Conservation (phyloP, 257 asterid species). For the Henckelia pumila region DNA sequence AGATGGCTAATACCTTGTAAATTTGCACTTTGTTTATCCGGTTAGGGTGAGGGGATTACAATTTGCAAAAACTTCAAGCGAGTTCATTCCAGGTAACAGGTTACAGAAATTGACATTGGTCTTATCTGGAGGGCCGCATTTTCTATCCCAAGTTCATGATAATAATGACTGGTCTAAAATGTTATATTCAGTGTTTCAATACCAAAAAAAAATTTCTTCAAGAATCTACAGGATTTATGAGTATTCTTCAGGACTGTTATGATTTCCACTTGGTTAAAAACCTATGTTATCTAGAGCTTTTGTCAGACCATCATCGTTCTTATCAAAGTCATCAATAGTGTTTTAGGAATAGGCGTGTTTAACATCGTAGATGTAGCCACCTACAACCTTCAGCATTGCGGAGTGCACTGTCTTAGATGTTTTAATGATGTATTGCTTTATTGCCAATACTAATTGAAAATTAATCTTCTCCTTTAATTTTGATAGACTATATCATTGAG, state of each 20-base stretch:
- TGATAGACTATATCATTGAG: slow-evolving; percentile 75
- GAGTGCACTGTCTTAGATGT: slow-evolving; percentile 3
- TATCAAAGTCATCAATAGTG: slow-evolving; percentile 22
- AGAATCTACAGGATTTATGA: background rate
- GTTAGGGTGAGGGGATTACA: background rate
- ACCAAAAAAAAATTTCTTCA: background rate
- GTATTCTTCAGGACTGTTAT: background rate
- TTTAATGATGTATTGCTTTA: slow-evolving; percentile 8
- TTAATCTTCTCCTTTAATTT: slow-evolving; percentile 15
- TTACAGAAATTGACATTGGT: background rate
- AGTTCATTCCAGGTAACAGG: background rate
- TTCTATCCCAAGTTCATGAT: slow-evolving; percentile 11
- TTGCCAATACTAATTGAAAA: slow-evolving; percentile 20
- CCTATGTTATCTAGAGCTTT: background rate
- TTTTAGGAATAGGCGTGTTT: background rate
- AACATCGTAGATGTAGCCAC: background rate
- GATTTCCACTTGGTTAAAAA: background rate
- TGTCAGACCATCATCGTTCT: background rate
- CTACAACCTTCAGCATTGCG: background rate
- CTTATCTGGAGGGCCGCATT: background rate
- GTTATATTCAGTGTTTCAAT: background rate
- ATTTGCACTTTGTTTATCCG: background rate
- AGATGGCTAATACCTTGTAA: background rate
- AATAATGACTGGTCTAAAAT: background rate
- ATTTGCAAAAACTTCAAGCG: background rate